A percentile compares a stretch with the other conserved stretches of the same genome.
Evolutionary conservation across 371 early-diverging fungal species (phyloP).

Genomic region (Mucor piriformis): DNA sequence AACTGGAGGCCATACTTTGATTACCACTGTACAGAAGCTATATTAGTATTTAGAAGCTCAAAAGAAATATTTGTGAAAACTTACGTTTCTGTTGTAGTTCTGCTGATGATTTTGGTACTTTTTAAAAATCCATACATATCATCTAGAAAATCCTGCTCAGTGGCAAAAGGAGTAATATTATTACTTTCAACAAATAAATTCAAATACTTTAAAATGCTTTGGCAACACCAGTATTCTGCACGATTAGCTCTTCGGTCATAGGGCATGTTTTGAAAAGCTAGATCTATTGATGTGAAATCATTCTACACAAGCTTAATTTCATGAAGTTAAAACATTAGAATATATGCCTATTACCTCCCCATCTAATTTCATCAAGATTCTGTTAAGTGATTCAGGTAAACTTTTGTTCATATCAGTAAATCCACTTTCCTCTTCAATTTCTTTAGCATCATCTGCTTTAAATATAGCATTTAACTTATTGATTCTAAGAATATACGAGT

Average conservation of each 20-base stretch:
- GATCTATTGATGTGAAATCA: constrained; percentile 16
- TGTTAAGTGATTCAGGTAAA: constrained; percentile 6
- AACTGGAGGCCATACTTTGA: not conserved
- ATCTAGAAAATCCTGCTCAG: constrained; percentile 9
- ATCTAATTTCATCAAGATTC: constrained; percentile 9
- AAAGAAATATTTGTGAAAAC: not conserved
- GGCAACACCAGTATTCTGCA: constrained; percentile 9
- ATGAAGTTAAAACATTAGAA: not conserved
- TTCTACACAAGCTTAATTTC: constrained; percentile 6
- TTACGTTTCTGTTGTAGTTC: constrained; percentile 8
- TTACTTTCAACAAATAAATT: not conserved
- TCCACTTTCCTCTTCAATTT: constrained; percentile 17
- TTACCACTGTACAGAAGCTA: not conserved
- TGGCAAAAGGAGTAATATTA: not conserved
- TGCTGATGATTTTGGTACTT: constrained; percentile 6
- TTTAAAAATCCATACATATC: constrained; percentile 10
- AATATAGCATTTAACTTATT: constrained; percentile 8
- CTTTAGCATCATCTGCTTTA: constrained; percentile 12
- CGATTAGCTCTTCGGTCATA: constrained; percentile 12
- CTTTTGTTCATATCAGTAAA: constrained; percentile 4
- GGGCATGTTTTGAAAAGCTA: constrained; percentile 10
- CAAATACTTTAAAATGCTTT: constrained; percentile 11
- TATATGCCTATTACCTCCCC: not conserved
- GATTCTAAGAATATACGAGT: constrained; percentile 11
- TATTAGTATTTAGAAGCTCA: not conserved